phyloP scores from a whole-genome alignment of 2,329 filamentous ascomycete species.

The Penicillium sp. region DNA sequence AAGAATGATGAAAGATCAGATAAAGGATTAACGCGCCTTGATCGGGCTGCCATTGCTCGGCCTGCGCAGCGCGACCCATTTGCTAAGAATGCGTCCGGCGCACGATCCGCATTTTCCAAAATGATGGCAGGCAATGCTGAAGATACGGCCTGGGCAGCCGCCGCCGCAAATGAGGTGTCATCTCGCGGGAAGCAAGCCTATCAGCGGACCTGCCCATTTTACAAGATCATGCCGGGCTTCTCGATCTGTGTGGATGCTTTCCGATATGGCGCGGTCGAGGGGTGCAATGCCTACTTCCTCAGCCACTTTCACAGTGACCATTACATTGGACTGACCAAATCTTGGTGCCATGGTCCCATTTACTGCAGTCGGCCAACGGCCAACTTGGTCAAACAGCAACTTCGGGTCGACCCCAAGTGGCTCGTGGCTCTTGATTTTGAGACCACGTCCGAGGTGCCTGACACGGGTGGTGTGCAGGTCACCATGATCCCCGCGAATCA shows the following conservation, averaged over 20 bases:
- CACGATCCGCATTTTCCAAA: conserved; percentile 79
- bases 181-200: conserved; percentile 84
- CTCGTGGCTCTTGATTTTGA: conserved; percentile 87
- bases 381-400: conserved; percentile 82
- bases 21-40: conserved; percentile 57
- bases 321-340: conserved; percentile 85
- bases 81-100: conserved; percentile 46
- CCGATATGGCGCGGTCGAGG: conserved; percentile 88
- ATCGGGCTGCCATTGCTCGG: conserved; percentile 68
- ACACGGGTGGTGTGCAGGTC: conserved; percentile 78
- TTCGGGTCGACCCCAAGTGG: conserved; percentile 83
- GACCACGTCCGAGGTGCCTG: conserved; percentile 72
- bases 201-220: conserved; percentile 91
- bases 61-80: conserved; percentile 84
- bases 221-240: conserved; percentile 95
- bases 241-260: conserved; percentile 95
- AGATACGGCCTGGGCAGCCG: conserved; percentile 83
- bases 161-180: conserved; percentile 75
- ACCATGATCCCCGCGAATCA: conserved; percentile 98
- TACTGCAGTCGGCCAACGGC: conserved; percentile 94
- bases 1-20: conserved; percentile 9
- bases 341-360: conserved; percentile 90
- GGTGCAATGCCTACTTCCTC: conserved; percentile 91
- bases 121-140: conserved; percentile 93
- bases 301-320: conserved; percentile 99